These are phyloP conservation scores for Trypanosoma melophagium DNA, from an alignment of 208 protist species.

Conservation along the genomic window DNA sequence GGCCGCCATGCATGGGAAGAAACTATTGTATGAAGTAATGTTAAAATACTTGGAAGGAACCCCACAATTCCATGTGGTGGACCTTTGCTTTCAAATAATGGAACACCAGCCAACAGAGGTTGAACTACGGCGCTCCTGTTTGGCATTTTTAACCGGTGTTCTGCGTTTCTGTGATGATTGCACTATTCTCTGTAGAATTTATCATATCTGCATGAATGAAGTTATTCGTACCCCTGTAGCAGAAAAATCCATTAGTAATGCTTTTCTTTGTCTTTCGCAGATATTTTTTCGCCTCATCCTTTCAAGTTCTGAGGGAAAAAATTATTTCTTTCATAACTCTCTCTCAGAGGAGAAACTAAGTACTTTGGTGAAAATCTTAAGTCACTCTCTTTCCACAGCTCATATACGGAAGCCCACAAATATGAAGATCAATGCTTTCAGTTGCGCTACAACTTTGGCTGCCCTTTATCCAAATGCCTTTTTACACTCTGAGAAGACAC, in stretches of 20 bases:
- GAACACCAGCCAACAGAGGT: constrained; percentile 18
- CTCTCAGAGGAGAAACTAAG: constrained; percentile 1
- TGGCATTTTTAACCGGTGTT: constrained; percentile 34
- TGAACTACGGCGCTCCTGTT: constrained; percentile 46
- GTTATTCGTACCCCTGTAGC: background rate
- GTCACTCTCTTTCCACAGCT: background rate
- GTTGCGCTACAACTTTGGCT: constrained; percentile 15
- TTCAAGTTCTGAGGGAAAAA: background rate
- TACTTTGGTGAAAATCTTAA: background rate
- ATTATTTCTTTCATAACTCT: background rate
- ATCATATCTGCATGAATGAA: constrained; percentile 17
- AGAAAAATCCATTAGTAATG: constrained; percentile 21
- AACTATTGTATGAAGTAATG: constrained; percentile 19
- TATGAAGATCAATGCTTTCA: constrained; percentile 26
- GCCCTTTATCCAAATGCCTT: constrained; percentile 8
- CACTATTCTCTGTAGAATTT: constrained; percentile 3
- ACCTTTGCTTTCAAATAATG: constrained; percentile 16
- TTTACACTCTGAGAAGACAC: background rate
- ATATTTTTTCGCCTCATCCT: constrained; percentile 17
- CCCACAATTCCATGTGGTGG: background rate
- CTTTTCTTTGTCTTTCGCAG: constrained; percentile 19
- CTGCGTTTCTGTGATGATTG: constrained; percentile 7
- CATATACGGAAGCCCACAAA: background rate
- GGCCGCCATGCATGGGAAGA: background rate
- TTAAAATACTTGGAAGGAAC: background rate